Conservation (phyloP, 2,329 filamentous ascomycete genomes). For the Salinomyces thailandicus region DNA sequence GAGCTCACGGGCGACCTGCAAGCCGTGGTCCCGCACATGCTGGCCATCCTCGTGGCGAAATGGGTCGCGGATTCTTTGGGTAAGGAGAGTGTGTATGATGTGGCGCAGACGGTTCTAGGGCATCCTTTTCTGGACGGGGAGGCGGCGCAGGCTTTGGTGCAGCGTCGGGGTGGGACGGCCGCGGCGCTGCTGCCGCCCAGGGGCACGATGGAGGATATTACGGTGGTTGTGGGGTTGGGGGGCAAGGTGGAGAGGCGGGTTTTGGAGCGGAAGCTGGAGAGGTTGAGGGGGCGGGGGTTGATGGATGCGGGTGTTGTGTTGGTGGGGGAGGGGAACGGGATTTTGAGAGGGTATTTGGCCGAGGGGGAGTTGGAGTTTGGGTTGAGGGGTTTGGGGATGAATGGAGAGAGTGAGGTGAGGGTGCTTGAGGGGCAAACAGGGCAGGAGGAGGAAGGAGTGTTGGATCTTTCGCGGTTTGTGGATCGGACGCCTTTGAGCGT, state of each 20-base stretch:
- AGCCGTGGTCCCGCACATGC: constrained; percentile 48
- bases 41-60: constrained; percentile 49
- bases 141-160: constrained; percentile 35
- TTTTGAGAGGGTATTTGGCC: constrained; percentile 46
- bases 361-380: constrained; percentile 45
- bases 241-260: constrained; percentile 35
- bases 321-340: constrained; percentile 36
- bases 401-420: constrained; percentile 26
- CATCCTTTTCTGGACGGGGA: constrained; percentile 50
- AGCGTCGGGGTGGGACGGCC: constrained; percentile 30
- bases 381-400: constrained; percentile 30
- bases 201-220: constrained; percentile 48
- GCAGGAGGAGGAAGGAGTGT: constrained; percentile 24
- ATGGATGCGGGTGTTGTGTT: constrained; percentile 50
- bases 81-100: constrained; percentile 46
- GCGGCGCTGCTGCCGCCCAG: constrained; percentile 42
- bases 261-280: constrained; percentile 37
- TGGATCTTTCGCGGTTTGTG: constrained; percentile 41
- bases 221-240: constrained; percentile 35
- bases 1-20: constrained; percentile 50
- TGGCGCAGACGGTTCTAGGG: constrained; percentile 49
- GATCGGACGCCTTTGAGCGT: constrained; percentile 45
- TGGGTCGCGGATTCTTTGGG: constrained; percentile 48
- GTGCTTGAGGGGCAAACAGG: too few species aligned
- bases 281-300: constrained; percentile 40